These are phyloP conservation scores for Cutaneotrichosporon mucoides DNA, from an alignment of 1,284 basidiomycete genomes.

Conservation along the genomic window DNA sequence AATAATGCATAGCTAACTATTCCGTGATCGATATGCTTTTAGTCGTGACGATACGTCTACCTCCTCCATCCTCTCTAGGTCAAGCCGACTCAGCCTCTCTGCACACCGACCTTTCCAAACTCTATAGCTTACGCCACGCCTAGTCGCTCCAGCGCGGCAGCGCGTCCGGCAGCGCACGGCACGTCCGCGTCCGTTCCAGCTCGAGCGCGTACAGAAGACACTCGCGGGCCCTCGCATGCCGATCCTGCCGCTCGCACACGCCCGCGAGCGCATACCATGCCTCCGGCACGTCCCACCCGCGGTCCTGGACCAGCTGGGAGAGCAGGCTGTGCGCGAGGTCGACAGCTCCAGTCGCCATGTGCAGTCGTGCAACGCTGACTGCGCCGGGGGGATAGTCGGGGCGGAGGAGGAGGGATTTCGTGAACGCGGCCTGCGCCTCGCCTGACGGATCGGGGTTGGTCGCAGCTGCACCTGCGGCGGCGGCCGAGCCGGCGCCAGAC, in stretches of 20 bases:
- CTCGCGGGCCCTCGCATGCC: conserved; percentile 65
- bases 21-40: too few relatives aligned
- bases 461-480: too few relatives aligned
- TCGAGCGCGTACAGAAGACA: conserved; percentile 68
- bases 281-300: conserved; percentile 82
- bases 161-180: conserved; percentile 36
- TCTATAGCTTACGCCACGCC: too few relatives aligned
- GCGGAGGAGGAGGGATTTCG: conserved; percentile 74
- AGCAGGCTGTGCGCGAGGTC: conserved; percentile 65
- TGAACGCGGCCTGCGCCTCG: conserved; percentile 62
- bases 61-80: too few relatives aligned
- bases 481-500: too few relatives aligned
- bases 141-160: conserved; percentile 14
- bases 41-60: too few relatives aligned
- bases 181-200: conserved; percentile 59
- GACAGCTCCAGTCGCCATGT: conserved; percentile 56
- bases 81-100: too few relatives aligned
- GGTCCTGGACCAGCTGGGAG: conserved; percentile 49
- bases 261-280: conserved; percentile 86
- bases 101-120: too few relatives aligned
- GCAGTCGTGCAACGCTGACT: conserved; percentile 69
- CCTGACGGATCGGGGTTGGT: background rate
- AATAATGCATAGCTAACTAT: too few relatives aligned
- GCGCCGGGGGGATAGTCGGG: conserved; percentile 71
- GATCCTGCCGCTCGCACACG: conserved; percentile 68